Evolutionary conservation across 2,329 filamentous ascomycete species (phyloP), one percentile per base, ranked within the genome.

Genomic region (Hypomyces perniciosus): DNA sequence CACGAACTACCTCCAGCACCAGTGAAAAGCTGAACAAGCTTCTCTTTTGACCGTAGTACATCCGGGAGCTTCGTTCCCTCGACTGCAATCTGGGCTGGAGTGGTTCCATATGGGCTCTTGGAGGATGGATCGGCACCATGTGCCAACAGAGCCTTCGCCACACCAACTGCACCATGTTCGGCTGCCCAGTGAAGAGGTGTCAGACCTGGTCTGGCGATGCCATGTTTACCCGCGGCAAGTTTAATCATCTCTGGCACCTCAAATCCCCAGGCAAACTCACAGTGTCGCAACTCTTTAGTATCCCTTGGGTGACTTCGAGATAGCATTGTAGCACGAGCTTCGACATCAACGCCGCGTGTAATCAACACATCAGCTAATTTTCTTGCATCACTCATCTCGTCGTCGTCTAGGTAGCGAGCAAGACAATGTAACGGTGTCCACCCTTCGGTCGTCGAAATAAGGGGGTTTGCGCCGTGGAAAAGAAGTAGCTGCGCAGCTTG

Each of bases 351-450:
- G 40, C 58, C 56, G 4, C 28, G 28, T 3, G 10, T 8, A 10
- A 60, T 52, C 4, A 60, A 48, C 1, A 54, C 33, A 31, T 12
- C 39, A 8, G 56, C 35, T 6, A 60, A 30, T 8, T 45, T 13
- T 26, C 42, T 47, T 27, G 35, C 38, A 26, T 52, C 44, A 10
- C 42, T 38, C 27, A 26, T 49, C 4, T 26, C 31, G 5, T 50
- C 40, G 2, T 44, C 28, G 20, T 56, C 46, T 4, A 30, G 33
- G 13, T 54, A 42, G 5, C 57, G 47, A 1, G 56, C 54, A 10
- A 63, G 43, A 33, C 47, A 54, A 42, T 66, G 60, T 34, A 66
- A 46, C 10, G 56, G 45, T 8, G 58, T 62, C 60, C 60, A 61
- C 4, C 61, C 61, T 47, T 63, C 63, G 33, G 51, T 50, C 2